These are phyloP conservation scores for Dipteronia sinensis DNA, from an alignment of 345 rosid species.

Conservation along the genomic window DNA sequence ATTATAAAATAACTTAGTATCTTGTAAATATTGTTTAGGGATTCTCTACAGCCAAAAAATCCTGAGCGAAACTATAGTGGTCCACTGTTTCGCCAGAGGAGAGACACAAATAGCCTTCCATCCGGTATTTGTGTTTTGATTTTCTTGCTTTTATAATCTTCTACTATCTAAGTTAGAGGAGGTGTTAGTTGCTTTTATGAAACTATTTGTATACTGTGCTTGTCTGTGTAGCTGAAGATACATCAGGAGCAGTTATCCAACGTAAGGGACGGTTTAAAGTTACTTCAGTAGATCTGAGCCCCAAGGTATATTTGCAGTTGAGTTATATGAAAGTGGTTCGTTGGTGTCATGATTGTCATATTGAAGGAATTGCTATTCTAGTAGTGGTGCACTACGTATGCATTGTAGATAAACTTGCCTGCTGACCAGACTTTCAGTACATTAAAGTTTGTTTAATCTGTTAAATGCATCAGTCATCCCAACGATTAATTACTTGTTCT, in stretches of 20 bases:
- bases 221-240: conserved; percentile 59
- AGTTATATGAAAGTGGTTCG: neutral
- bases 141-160: conserved; percentile 18
- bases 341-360: neutral
- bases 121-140: conserved; percentile 41
- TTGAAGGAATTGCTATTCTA: neutral
- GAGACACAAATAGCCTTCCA: conserved; percentile 60
- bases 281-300: conserved; percentile 77
- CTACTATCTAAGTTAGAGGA: neutral
- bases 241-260: conserved; percentile 74
- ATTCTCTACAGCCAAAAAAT: conserved; percentile 55
- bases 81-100: conserved; percentile 58
- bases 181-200: conserved; percentile 9
- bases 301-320: conserved; percentile 62
- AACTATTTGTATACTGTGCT: conserved; percentile 3
- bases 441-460: neutral
- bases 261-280: conserved; percentile 92
- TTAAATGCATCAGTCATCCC: neutral
- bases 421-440: neutral
- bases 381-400: neutral
- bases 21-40: conserved; percentile 50
- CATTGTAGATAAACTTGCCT: neutral
- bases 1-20: conserved; percentile 26
- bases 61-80: conserved; percentile 79
- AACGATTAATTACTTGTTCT: neutral